A percentile compares a stretch with the other conserved stretches of the same genome.
These are phyloP conservation scores for Fusarium guadeloupense DNA, from an alignment of 2,329 filamentous ascomycete genomes.

Conservation along the genomic window DNA sequence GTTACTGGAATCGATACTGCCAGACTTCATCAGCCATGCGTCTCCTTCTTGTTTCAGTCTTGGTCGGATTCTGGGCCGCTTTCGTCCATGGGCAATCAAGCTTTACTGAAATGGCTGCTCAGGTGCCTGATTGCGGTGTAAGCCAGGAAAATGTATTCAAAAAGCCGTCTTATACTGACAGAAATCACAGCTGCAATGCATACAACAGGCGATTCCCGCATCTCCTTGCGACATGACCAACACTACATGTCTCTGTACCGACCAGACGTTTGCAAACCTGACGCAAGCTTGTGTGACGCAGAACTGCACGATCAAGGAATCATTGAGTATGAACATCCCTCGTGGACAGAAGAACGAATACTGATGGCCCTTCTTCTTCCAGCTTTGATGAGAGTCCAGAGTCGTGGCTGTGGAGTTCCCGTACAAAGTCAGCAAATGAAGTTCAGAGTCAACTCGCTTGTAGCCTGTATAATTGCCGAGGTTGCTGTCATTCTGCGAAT, in stretches of 20 bases:
- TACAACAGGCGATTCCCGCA: conserved; percentile 13
- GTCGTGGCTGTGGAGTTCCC: conserved; percentile 19
- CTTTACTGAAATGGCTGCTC: conserved; percentile 21
- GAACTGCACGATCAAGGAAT: conserved; percentile 29
- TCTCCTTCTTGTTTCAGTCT: conserved; percentile 14
- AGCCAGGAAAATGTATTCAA: background rate
- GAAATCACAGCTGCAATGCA: conserved; percentile 18
- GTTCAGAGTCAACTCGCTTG: conserved; percentile 20
- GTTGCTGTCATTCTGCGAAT: conserved; percentile 20
- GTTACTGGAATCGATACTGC: background rate
- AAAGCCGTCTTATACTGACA: background rate
- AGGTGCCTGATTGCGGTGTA: conserved; percentile 24
- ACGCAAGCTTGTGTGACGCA: conserved; percentile 22
- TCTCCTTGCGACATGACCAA: conserved; percentile 28
- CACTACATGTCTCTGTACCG: conserved; percentile 29
- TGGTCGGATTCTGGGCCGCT: background rate
- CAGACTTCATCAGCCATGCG: conserved; percentile 10
- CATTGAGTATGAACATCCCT: conserved; percentile 9
- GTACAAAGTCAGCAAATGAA: conserved; percentile 26
- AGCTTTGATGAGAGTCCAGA: conserved; percentile 26
- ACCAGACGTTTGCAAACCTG: conserved; percentile 21
- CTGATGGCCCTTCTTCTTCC: background rate
- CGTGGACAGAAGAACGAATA: rapidly evolving
- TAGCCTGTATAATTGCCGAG: conserved; percentile 27
- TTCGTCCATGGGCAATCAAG: conserved; percentile 22